Conservation (phyloP, 257 asterid genomes). For the Solanum chilense region DNA sequence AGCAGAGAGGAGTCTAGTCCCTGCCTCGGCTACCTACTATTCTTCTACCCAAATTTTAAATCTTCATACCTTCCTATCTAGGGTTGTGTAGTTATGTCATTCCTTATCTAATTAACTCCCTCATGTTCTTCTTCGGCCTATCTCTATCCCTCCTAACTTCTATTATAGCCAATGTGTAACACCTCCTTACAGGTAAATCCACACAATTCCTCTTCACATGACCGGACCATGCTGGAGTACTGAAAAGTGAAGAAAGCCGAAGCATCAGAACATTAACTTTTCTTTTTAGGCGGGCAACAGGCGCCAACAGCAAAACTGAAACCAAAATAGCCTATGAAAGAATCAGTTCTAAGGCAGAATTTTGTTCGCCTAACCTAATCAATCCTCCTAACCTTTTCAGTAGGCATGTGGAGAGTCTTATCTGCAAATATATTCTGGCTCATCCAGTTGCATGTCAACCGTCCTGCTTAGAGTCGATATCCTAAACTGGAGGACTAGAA, state of each 20-base stretch:
- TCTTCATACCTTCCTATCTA: not conserved
- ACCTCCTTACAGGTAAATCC: not conserved
- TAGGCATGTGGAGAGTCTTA: not conserved
- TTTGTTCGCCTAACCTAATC: not conserved
- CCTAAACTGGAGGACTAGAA: not conserved
- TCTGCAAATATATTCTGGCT: not conserved
- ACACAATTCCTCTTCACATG: not conserved
- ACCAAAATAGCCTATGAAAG: not conserved
- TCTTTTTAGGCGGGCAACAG: not conserved
- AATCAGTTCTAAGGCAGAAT: not conserved
- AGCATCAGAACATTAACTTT: not conserved
- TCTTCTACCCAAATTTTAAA: no score
- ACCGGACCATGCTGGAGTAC: not conserved
- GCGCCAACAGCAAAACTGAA: not conserved
- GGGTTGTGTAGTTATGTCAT: not conserved
- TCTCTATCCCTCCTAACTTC: not conserved
- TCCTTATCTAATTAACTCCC: not conserved
- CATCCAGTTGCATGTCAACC: not conserved
- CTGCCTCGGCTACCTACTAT: not conserved
- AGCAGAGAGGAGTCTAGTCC: not conserved
- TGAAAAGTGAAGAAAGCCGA: not conserved
- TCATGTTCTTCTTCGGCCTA: not conserved
- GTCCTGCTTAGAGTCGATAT: not conserved
- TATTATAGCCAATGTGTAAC: not conserved
- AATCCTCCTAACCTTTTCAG: not conserved